Evolutionary conservation across 225 moss, liverwort and hornwort genomes (phyloP), one percentile per base, ranked within the genome.

Genomic region (Pseudoscleropodium purum): DNA sequence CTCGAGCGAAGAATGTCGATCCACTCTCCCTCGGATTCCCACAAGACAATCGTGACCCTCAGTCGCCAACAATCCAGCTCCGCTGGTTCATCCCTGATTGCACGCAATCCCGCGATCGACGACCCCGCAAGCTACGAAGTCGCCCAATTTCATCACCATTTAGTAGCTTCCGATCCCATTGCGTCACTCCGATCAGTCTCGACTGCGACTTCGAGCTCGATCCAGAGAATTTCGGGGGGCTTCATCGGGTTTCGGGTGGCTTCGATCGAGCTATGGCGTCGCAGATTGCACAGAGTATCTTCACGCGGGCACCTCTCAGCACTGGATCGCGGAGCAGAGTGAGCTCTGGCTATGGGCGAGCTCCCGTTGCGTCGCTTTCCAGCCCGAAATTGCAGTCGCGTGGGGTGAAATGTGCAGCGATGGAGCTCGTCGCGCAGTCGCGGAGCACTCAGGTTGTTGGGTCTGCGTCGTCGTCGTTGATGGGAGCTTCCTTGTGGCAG

Each of bases 401-500:
- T 7, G 66, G 66, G 34, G 59, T 34, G 89, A 83, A 67, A 49
- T 88, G 84, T 10, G 84, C 45, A 18, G 88, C 54, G 29, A 23
- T 12, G 68, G 56, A 52, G 33, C 61, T 85, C 11, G 57, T 36
- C 14, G 0, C 30, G 51, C 60, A 36, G 54, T 33, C 54, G 56
- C 88, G 39, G 1, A 73, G 45, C 18, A 25, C 34, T 45, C 34
- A 2, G 18, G 36, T 61, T 10, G 47, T 20, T 7, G 82, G 88
- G 45, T 67, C 67, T 18, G 6, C 84, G 84, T 59, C 89, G 72
- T 81, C 89, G 20, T 88, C 83, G 72, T 31, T 88, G 89, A 87
- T 89, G 73, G 91, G 92, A 45, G 91, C 57, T 47, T 86, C 91
- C 47, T 63, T 92, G 63, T 88, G 90, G 93, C 75, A 79, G 85